phyloP scores from a whole-genome alignment of 495 filamentous ascomycete genomes.

The Aspergillus asperescens region DNA sequence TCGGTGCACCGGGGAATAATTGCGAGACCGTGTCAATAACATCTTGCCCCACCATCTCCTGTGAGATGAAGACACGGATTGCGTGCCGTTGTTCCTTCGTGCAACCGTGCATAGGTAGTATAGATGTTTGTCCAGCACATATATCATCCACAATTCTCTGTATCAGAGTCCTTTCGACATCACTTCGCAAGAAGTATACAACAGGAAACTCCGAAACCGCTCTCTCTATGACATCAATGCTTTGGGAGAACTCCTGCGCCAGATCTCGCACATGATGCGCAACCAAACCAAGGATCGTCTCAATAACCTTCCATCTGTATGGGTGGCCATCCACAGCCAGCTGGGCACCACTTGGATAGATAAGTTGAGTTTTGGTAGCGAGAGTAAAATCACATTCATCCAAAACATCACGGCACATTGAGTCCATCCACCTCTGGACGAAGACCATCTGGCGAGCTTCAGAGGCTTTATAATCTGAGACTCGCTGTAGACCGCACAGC shows the following conservation, averaged over 20 bases:
- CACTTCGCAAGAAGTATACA: slow-evolving; percentile 15
- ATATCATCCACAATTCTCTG: slow-evolving; percentile 13
- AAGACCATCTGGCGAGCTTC: not conserved
- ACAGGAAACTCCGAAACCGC: slow-evolving; percentile 15
- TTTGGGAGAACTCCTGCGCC: slow-evolving; percentile 20
- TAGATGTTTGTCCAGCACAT: slow-evolving; percentile 1
- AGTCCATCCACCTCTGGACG: slow-evolving; percentile 37
- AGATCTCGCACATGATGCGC: slow-evolving; percentile 22
- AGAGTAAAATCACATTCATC: slow-evolving; percentile 63
- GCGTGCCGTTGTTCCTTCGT: not conserved
- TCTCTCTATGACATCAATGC: slow-evolving; percentile 35
- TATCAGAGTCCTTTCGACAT: slow-evolving; percentile 13
- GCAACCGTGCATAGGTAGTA: slow-evolving; percentile 18
- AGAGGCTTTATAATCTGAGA: slow-evolving; percentile 15
- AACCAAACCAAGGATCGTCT: slow-evolving; percentile 46
- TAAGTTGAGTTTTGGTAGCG: slow-evolving; percentile 52
- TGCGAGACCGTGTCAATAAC: not conserved
- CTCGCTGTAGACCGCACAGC: slow-evolving; percentile 55
- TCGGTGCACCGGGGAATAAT: not conserved
- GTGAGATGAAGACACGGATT: slow-evolving; percentile 9
- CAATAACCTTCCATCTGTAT: slow-evolving; percentile 52
- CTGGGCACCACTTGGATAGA: slow-evolving; percentile 61
- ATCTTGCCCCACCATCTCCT: not conserved
- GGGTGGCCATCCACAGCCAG: slow-evolving; percentile 51
- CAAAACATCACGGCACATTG: slow-evolving; percentile 47